Percentiles rank a stretch among this genome's conserved stretches.
Evolutionary conservation across 2,329 filamentous ascomycete genomes (phyloP).

Genomic region (Microcera coccophila): DNA sequence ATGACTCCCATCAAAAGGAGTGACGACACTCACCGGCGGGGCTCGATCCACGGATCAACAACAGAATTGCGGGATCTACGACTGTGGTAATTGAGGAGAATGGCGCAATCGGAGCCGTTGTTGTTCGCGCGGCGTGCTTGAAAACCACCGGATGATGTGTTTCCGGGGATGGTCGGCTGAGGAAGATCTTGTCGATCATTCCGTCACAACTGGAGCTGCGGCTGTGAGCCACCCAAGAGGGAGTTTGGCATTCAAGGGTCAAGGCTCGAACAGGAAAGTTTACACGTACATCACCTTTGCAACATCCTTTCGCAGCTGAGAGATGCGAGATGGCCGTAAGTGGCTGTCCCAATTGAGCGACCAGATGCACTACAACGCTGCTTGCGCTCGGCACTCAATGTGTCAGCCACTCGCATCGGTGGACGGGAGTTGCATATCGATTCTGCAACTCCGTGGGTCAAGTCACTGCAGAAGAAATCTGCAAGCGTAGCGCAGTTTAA

Average conservation of each 20-base stretch:
- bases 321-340: conserved; percentile 10
- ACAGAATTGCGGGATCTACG: conserved; percentile 2
- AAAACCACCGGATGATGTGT: conserved; percentile 14
- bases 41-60: background rate
- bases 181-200: conserved; percentile 28
- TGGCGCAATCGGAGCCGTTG: conserved; percentile 1
- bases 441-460: background rate
- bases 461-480: background rate
- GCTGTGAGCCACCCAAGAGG: conserved; percentile 19
- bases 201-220: conserved; percentile 12
- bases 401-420: conserved; percentile 11
- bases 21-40: background rate
- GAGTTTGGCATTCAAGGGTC: conserved; percentile 2
- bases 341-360: conserved; percentile 17
- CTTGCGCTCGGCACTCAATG: conserved; percentile 13
- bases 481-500: background rate
- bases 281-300: conserved; percentile 2
- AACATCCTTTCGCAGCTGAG: conserved; percentile 12
- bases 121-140: background rate
- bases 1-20: background rate
- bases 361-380: conserved; percentile 5
- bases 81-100: conserved; percentile 3
- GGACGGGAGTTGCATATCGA: background rate
- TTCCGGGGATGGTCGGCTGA: conserved; percentile 22
- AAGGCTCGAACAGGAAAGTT: conserved; percentile 12